Evolutionary conservation across 2,329 filamentous ascomycete species (phyloP).

Genomic region (Colletotrichum sp.): DNA sequence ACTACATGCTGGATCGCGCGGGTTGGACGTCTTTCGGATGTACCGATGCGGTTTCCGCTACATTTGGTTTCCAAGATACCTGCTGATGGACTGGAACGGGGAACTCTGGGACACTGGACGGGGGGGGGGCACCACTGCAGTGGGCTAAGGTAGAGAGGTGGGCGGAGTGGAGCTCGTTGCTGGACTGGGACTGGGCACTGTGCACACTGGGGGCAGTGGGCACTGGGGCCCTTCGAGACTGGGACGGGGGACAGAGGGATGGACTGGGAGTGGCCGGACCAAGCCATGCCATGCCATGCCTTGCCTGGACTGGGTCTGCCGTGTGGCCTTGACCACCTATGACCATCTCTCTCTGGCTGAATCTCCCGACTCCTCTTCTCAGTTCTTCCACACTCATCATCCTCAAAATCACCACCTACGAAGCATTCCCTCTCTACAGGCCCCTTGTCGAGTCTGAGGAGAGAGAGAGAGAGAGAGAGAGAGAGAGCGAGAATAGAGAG

Average conservation of each 20-base stretch:
- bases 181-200: not conserved
- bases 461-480: conserved; percentile 19
- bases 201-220: not conserved
- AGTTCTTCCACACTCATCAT: conserved; percentile 14
- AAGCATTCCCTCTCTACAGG: conserved; percentile 16
- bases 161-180: not conserved
- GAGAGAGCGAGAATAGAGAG: conserved; percentile 22
- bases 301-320: conserved; percentile 15
- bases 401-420: conserved; percentile 3
- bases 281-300: conserved; percentile 8
- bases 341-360: conserved; percentile 14
- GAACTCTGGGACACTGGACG: conserved; percentile 7
- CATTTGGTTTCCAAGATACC: not conserved
- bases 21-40: not conserved
- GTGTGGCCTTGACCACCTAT: conserved; percentile 17
- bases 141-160: not conserved
- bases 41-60: not conserved
- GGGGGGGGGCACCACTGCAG: not conserved
- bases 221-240: not conserved
- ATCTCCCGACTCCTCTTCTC: conserved; percentile 19
- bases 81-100: not conserved
- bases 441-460: conserved; percentile 18
- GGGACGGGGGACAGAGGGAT: not conserved
- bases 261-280: conserved; percentile 18
- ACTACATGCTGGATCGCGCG: not conserved